These are phyloP conservation scores for Penicillium sp. DNA, from an alignment of 2,329 filamentous ascomycete genomes.

Conservation along the genomic window DNA sequence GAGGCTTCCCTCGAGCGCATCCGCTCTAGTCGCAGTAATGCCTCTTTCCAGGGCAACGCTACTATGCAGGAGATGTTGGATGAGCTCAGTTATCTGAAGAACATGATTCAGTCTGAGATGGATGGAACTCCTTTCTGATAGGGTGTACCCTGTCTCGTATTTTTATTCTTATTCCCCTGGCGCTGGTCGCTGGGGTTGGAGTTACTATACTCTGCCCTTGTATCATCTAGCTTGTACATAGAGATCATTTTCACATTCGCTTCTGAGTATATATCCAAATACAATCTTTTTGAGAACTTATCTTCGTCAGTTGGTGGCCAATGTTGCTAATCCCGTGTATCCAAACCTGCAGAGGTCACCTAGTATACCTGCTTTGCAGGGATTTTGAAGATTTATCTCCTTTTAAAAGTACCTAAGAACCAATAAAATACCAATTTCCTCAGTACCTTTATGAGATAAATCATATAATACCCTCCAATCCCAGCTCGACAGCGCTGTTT, in stretches of 20 bases:
- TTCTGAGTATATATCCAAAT: background rate
- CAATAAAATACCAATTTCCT: too few species aligned
- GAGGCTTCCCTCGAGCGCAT: conserved; percentile 6
- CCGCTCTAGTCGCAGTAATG: conserved; percentile 19
- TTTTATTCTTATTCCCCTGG: conserved; percentile 3
- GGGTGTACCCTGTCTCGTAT: background rate
- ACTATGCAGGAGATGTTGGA: conserved; percentile 53
- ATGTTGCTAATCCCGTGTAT: too few species aligned
- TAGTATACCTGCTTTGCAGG: too few species aligned
- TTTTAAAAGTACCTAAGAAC: too few species aligned
- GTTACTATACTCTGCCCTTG: background rate
- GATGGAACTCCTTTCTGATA: conserved; percentile 24
- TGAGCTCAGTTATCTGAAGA: conserved; percentile 54
- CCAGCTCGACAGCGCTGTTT: too few species aligned
- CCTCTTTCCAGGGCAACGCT: conserved; percentile 30
- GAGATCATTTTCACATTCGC: background rate
- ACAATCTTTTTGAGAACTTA: background rate
- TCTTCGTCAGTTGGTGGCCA: too few species aligned
- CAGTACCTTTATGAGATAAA: too few species aligned
- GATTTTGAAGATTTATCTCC: too few species aligned
- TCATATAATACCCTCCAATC: too few species aligned
- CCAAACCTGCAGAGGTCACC: too few species aligned
- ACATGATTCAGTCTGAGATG: conserved; percentile 44
- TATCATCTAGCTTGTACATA: conserved; percentile 8
- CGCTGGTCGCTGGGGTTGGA: conserved; percentile 18